These are phyloP conservation scores for Eucalyptus tenuipes DNA, from an alignment of 345 rosid species.

Conservation along the genomic window DNA sequence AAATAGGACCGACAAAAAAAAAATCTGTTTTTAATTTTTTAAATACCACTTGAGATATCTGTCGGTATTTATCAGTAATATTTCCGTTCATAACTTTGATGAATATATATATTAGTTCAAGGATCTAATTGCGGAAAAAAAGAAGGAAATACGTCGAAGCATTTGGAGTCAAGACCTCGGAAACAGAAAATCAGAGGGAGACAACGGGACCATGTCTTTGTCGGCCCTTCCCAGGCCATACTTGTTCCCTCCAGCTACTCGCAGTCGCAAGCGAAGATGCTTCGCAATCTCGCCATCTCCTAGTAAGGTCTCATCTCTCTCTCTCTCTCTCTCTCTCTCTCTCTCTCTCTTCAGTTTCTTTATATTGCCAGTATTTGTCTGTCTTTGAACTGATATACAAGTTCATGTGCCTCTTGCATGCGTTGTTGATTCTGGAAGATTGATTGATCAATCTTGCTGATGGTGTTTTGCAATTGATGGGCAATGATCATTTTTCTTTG, in stretches of 20 bases:
- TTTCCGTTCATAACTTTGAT: no score
- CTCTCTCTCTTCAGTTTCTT: not conserved
- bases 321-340: not conserved
- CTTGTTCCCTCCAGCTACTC: not conserved
- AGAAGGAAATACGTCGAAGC: not conserved
- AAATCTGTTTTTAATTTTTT: no score
- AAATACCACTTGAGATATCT: no score
- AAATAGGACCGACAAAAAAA: no score
- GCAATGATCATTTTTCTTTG: not conserved
- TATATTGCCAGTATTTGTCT: not conserved
- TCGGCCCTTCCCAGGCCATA: not conserved
- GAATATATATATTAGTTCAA: no score
- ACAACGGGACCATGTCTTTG: not conserved
- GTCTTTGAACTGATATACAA: not conserved
- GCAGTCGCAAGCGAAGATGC: no score
- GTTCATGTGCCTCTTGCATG: not conserved
- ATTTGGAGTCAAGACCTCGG: not conserved
- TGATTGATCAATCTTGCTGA: not conserved
- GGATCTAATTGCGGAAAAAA: not conserved
- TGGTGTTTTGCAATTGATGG: not conserved
- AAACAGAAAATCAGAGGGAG: not conserved
- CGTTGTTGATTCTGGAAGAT: not conserved
- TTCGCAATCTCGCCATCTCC: no score
- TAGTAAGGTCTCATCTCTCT: not conserved
- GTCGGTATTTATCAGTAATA: no score